Base-by-base conservation (phyloP, 1,284 basidiomycete genomes). In the Boletus sp. region DNA sequence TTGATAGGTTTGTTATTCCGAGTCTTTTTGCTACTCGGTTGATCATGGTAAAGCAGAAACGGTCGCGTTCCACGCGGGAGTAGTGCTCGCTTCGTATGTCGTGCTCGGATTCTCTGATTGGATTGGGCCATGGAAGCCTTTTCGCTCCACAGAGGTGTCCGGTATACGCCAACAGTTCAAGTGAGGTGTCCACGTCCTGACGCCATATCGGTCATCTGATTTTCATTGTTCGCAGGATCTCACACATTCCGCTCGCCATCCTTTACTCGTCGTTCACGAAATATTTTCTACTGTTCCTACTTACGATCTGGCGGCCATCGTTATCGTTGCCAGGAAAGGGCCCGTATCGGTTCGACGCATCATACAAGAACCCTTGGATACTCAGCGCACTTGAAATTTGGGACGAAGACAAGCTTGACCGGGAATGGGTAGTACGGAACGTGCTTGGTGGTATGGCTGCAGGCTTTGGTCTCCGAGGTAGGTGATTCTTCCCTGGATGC, bases 201-300 rank as follows among this genome's bases (percentile, higher is more conserved):
- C 13, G 49, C 29, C n/a, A 41, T 41, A 2, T 14, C 32, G 7
- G 23, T 34, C 7, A 13, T 45, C 34, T 44, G 25, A 42, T 30
- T 22, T 8, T 32, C n/a, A 16, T 46, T 8, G 12, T 34, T 45
- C 30, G 10, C 25, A 88, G 86, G 57, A 78, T 83, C 43, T 81
- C 81, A 1, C 76, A 91, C 30, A 79, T 94, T 30, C 83, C 90
- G 2, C 74, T 94, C 14, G 85, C 86, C 4, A 72, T 94, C 4
- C 75, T 94, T 52, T 94, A 93, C 63, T 91, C 91, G 1, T 91
- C 92, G 1, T 71, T 94, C 29, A 86, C 88, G 2, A 94, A 94
- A 56, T 76, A 92, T 8, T 86, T 94, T 62, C 77, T 95, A 4
- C 80, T 94, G 19, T 81, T 91, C 54, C 72, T 91, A 14, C 77